Evolutionary conservation across 768 basidiomycete species (phyloP), one percentile per base, ranked within the genome.

Genomic region (Psilocybe sp.): DNA sequence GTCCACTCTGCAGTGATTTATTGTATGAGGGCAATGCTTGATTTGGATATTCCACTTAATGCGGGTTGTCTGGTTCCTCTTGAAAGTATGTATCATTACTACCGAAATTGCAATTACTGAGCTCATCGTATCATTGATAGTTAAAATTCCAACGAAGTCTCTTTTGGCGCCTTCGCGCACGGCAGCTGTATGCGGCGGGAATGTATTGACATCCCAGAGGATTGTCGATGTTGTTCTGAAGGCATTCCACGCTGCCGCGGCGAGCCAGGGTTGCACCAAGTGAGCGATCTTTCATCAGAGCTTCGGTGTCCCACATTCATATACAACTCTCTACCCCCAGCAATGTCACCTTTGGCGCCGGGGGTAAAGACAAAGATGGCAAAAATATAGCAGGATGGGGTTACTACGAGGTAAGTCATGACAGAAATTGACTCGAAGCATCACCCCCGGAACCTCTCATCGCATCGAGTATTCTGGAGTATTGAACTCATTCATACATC

Each of bases 191-290:
- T 95, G 92, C 55, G 93, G 89, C 28, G 94, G 94, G 10, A 98
- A 97, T 62, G 92, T 95, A 1, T 71, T 92, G 40, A 94, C 92
- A 3, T 89, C 86, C 5, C 94, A 96, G 62, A 78, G 95, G n/a
- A 90, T 96, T 40, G 91, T 95, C 2, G 95, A 98, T 62, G 92
- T 95, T 2, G 89, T 98, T 32, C 72, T 98, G 33, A 92, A 89
- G 64, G 93, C 94, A 0, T 97, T 98, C 73, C 80, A 88, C 58
- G 93, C 92, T 3, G 87, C 85, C 41, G 92, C 93, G 14, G 95
- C 93, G 0, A 92, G 89, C 60, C 94, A 97, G 64, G 95, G 95
- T 1, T 92, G 91, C 60, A 94, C 91, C 40, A 95, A 95, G 91
- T 91, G 64, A 57, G 84, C 66, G 7, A 28, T 28, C 23, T 4